Evolutionary conservation across 148 eudicot genomes (phyloP).

Genomic region (Pouteria glomerata): DNA sequence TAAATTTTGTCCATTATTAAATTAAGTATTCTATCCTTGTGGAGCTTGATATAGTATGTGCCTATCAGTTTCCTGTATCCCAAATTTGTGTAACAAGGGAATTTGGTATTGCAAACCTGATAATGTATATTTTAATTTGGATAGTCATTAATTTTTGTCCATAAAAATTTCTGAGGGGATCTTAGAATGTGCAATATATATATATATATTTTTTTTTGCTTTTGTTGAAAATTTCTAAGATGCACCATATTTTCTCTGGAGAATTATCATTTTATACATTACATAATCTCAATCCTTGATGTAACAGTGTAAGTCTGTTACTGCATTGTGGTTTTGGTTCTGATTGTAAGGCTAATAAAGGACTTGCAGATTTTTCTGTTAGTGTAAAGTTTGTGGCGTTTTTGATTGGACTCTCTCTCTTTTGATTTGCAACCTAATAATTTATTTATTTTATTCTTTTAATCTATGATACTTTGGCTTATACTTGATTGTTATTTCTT

Average conservation of each 20-base stretch:
- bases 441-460: no score
- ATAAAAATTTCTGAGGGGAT: not conserved
- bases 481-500: not conserved
- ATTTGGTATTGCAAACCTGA: not conserved
- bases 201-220: not conserved
- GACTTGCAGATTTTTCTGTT: not conserved
- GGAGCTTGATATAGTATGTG: not conserved
- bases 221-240: not conserved
- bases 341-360: conserved; percentile 5
- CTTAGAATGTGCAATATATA: not conserved
- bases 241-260: not conserved
- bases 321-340: not conserved
- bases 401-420: not conserved
- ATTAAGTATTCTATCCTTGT: not conserved
- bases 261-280: not conserved
- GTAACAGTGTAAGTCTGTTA: not conserved
- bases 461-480: not conserved
- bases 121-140: conserved; percentile 1
- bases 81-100: not conserved
- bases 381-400: not conserved
- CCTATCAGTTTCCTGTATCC: not conserved
- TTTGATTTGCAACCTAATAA: not conserved
- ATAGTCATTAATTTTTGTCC: not conserved
- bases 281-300: not conserved
- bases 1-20: not conserved